phyloP scores from a whole-genome alignment of 805 yeast genomes.

The Myxozyma vanderwaltii region DNA sequence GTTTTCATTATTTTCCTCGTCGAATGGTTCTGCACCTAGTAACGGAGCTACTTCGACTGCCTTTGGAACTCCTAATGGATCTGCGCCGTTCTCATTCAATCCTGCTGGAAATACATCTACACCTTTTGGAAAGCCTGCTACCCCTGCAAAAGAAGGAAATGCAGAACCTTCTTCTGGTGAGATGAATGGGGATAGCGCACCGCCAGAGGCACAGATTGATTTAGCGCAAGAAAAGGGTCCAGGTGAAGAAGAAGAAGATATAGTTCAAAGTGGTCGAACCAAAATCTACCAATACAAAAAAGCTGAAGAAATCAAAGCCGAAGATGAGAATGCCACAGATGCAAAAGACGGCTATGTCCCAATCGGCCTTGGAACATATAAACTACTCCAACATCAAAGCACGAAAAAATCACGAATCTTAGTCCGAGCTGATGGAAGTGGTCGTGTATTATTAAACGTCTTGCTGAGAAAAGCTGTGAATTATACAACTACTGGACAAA shows the following conservation, averaged over 20 bases:
- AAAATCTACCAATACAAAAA: conserved; percentile 66
- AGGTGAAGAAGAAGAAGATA: conserved; percentile 83
- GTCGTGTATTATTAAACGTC: conserved; percentile 73
- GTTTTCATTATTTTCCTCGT: conserved; percentile 6
- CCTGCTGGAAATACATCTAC: conserved; percentile 37
- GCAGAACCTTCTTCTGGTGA: conserved; percentile 2
- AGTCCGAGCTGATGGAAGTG: conserved; percentile 86
- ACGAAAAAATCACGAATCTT: conserved; percentile 69
- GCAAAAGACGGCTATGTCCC: conserved; percentile 48
- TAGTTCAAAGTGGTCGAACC: conserved; percentile 64
- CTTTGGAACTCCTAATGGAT: not conserved
- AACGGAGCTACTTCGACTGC: not conserved
- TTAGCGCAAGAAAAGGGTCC: conserved; percentile 61
- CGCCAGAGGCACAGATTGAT: conserved; percentile 48
- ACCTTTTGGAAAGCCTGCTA: conserved; percentile 32
- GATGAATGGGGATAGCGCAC: conserved; percentile 28
- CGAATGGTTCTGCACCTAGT: not conserved
- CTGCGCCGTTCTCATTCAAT: not conserved
- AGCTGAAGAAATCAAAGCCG: conserved; percentile 46
- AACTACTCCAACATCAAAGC: conserved; percentile 62
- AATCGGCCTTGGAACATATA: conserved; percentile 81
- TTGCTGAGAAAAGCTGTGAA: conserved; percentile 43
- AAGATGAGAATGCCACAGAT: conserved; percentile 18
- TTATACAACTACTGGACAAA: conserved; percentile 66
- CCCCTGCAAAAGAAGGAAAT: not conserved